These are phyloP conservation scores for Picea mariana DNA, from an alignment of 83 land plant genomes.

Conservation along the genomic window DNA sequence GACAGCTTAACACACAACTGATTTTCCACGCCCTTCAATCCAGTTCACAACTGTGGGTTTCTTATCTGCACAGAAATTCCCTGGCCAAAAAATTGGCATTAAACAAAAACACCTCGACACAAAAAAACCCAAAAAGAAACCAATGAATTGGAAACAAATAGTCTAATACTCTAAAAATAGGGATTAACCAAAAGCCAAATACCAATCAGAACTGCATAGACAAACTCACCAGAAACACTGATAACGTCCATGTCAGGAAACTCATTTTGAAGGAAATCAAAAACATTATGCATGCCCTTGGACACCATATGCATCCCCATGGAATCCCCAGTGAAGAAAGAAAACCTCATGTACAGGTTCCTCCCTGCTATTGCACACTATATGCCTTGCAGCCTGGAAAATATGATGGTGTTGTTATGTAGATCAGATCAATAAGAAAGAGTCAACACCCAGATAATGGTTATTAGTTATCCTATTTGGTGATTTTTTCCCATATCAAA, in stretches of 20 bases:
- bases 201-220: no score
- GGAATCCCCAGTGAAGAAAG: conserved; percentile 69
- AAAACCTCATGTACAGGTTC: conserved; percentile 71
- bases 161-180: no score
- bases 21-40: conserved; percentile 90
- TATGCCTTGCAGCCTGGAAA: conserved; percentile 65
- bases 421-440: no score
- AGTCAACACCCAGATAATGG: no score
- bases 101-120: no score
- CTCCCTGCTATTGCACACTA: conserved; percentile 69
- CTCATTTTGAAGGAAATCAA: conserved; percentile 43
- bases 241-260: conserved; percentile 79
- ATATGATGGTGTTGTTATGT: conserved; percentile 72
- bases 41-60: conserved; percentile 87
- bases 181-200: no score
- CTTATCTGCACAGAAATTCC: conserved; percentile 79
- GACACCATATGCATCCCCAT: no score
- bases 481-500: no score
- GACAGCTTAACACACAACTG: conserved; percentile 72
- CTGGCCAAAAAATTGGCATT: conserved; percentile 26
- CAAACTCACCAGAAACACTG: conserved; percentile 17
- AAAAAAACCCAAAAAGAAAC: background rate
- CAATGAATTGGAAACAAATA: no score
- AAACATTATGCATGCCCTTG: no score
- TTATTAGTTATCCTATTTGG: no score